Conservation (phyloP, 345 rosid genomes). For the Kandelia obovata region DNA sequence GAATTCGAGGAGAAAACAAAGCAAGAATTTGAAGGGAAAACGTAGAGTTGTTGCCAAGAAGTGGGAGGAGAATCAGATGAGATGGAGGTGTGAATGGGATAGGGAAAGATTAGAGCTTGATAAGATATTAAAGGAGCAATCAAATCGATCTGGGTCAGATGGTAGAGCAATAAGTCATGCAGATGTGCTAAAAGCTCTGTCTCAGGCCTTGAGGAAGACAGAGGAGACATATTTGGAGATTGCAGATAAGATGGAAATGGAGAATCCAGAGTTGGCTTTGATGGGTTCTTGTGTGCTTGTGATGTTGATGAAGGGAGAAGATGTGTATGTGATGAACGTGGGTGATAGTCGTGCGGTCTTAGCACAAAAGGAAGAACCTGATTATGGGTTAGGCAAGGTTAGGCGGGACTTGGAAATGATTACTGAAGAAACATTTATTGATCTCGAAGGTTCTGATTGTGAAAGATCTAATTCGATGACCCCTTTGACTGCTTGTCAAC, state of each 20-base stretch:
- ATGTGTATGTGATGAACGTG: conserved; percentile 84
- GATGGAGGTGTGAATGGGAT: conserved; percentile 43
- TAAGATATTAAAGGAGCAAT: conserved; percentile 26
- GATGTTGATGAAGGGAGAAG: conserved; percentile 89
- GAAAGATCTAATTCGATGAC: conserved; percentile 23
- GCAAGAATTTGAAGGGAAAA: conserved; percentile 32
- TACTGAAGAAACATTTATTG: conserved; percentile 72
- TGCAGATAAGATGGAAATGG: conserved; percentile 61
- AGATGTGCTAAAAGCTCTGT: conserved; percentile 64
- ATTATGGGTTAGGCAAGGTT: conserved; percentile 43
- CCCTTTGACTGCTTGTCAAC: conserved; percentile 57
- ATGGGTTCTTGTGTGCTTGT: conserved; percentile 97
- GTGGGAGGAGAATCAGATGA: conserved; percentile 42
- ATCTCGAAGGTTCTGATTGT: conserved; percentile 35
- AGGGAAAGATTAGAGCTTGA: conserved; percentile 31
- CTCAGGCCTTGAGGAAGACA: conserved; percentile 60
- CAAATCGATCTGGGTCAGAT: conserved; percentile 25
- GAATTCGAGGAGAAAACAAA: conserved; percentile 27
- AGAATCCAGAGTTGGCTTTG: conserved; percentile 79
- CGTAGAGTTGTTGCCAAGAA: conserved; percentile 26
- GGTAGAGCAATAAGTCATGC: conserved; percentile 37
- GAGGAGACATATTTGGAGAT: conserved; percentile 65
- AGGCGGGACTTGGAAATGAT: conserved; percentile 80
- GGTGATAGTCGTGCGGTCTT: conserved; percentile 90
- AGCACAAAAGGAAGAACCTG: conserved; percentile 50